Evolutionary conservation across 176 grass and related monocot species (phyloP).

Genomic region (Zoysia japonica): DNA sequence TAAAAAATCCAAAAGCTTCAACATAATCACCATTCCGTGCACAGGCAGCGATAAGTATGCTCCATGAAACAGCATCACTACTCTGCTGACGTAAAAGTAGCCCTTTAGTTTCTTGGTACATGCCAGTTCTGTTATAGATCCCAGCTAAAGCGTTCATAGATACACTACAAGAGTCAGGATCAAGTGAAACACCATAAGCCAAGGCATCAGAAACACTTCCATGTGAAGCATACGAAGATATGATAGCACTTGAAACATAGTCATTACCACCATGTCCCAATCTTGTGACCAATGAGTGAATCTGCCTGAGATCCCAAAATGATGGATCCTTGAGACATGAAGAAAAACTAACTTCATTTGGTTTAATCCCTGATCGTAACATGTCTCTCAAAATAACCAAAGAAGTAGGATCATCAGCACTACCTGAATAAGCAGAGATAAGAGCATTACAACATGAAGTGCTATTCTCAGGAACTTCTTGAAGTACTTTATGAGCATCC

Average conservation of each 20-base stretch:
- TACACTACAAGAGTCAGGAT: conserved; percentile 32
- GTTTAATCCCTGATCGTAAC: conserved; percentile 53
- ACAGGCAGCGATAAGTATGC: conserved; percentile 70
- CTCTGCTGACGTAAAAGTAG: conserved; percentile 52
- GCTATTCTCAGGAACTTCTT: conserved; percentile 49
- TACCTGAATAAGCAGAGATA: conserved; percentile 42
- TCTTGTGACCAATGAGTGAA: conserved; percentile 71
- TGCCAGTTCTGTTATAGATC: conserved; percentile 54
- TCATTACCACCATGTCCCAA: conserved; percentile 56
- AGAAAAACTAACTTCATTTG: conserved; percentile 65
- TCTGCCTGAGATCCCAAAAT: conserved; percentile 48
- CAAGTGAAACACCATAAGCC: conserved; percentile 44
- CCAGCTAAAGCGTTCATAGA: conserved; percentile 61
- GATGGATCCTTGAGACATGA: conserved; percentile 56
- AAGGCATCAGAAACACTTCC: conserved; percentile 50
- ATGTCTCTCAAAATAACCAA: conserved; percentile 54
- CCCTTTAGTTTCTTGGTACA: conserved; percentile 55
- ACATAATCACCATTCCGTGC: conserved; percentile 52
- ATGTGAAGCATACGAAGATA: conserved; percentile 66
- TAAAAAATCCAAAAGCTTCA: conserved; percentile 62
- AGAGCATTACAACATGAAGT: conserved; percentile 65
- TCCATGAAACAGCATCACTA: conserved; percentile 66
- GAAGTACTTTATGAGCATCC: conserved; percentile 49
- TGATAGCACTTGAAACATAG: conserved; percentile 64
- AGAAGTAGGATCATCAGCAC: conserved; percentile 24